Conservation (phyloP, 1,284 basidiomycete genomes). For the Fomes fomentarius region DNA sequence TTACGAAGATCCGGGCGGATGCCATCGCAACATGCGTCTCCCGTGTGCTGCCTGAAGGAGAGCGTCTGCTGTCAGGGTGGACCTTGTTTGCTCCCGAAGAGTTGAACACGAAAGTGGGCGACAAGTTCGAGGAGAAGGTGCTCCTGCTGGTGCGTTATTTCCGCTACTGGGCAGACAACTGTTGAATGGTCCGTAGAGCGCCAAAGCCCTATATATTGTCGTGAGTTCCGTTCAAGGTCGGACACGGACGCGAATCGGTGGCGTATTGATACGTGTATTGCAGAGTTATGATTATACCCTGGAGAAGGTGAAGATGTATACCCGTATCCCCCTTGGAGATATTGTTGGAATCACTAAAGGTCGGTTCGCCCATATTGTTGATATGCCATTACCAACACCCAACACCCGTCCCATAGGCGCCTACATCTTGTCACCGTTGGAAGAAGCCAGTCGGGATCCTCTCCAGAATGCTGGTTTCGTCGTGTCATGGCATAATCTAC, state of each 20-base stretch:
- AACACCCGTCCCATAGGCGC: slow-evolving; percentile 54
- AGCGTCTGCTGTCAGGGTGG: slow-evolving; percentile 86
- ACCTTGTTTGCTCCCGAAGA: slow-evolving; percentile 87
- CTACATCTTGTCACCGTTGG: slow-evolving; percentile 89
- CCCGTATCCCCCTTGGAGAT: slow-evolving; percentile 84
- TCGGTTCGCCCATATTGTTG: slow-evolving; percentile 27
- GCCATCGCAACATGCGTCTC: slow-evolving; percentile 88
- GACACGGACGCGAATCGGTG: slow-evolving; percentile 8
- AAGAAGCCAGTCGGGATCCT: slow-evolving; percentile 87
- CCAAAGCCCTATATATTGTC: slow-evolving; percentile 67
- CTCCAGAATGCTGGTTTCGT: slow-evolving; percentile 87
- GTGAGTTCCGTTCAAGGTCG: slow-evolving; percentile 39
- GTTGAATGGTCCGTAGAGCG: slow-evolving; percentile 46
- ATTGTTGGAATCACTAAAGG: slow-evolving; percentile 87
- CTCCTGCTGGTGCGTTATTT: slow-evolving; percentile 72
- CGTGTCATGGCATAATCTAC: slow-evolving; percentile 70
- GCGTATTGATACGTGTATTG: neutral
- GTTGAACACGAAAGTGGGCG: slow-evolving; percentile 69
- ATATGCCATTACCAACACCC: slow-evolving; percentile 1
- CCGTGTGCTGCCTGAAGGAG: slow-evolving; percentile 81
- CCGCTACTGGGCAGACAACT: neutral
- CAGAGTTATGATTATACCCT: slow-evolving; percentile 91
- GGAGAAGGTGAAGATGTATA: slow-evolving; percentile 90
- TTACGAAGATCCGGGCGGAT: slow-evolving; percentile 87
- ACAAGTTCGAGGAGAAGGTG: slow-evolving; percentile 92